These are phyloP conservation scores for Triticum timopheevii DNA, from an alignment of 176 grass and related monocot genomes.

Conservation along the genomic window DNA sequence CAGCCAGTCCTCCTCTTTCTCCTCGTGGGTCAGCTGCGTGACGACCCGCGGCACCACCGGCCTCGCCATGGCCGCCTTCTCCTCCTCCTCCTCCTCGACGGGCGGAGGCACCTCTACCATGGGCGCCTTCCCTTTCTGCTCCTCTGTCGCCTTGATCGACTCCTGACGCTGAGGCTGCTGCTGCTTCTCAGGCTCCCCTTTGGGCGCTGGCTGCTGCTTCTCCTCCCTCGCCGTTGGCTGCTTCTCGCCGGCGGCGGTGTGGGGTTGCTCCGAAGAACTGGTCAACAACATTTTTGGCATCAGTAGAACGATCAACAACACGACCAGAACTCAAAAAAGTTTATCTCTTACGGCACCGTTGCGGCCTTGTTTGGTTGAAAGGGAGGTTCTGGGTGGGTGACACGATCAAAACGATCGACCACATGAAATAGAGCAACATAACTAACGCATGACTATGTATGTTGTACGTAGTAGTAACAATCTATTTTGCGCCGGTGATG, in stretches of 20 bases:
- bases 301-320: background rate
- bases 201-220: background rate
- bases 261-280: slow-evolving; percentile 31
- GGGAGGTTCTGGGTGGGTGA: too few species aligned
- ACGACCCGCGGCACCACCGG: slow-evolving; percentile 74
- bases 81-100: background rate
- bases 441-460: too few species aligned
- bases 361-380: too few species aligned
- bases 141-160: background rate
- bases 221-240: background rate
- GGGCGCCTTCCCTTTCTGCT: background rate
- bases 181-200: background rate
- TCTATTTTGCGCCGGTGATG: too few species aligned
- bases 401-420: too few species aligned
- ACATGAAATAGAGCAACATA: too few species aligned
- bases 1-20: slow-evolving; percentile 87
- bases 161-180: background rate
- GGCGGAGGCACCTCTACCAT: too few species aligned
- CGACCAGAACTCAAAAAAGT: background rate
- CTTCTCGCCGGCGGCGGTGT: slow-evolving; percentile 7
- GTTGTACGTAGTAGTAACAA: too few species aligned
- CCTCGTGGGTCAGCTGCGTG: slow-evolving; percentile 68
- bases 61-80: background rate
- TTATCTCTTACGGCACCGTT: too few species aligned
- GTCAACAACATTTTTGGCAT: background rate